Evolutionary conservation across 257 asterid genomes (phyloP), one percentile per base, ranked within the genome.

Genomic region (Solanum pinnatisectum): DNA sequence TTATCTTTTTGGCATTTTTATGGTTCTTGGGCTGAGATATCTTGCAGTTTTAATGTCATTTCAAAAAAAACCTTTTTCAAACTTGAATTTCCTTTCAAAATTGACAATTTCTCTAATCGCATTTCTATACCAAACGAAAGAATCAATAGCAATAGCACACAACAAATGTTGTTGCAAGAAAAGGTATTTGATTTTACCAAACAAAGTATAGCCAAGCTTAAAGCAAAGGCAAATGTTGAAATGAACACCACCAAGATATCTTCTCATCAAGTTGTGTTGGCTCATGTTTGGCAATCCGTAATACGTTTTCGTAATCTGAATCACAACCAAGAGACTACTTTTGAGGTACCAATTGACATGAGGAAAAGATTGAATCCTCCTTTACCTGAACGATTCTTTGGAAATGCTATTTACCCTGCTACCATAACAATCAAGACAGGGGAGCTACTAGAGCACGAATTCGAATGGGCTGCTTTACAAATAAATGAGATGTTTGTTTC

Each of bases 241-340:
- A 88, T 88, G 9, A 78, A 74, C 5, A 71, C 87, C 71, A 88
- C 33, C 2, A 76, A 68, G 9, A 90, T 90, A 25, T 91, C 93
- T 0, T 70, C 94, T 10, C 91, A 93, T 13, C 97, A 93, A 84
- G 93, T 94, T 30, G 35, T 92, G 27, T 44, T 91, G 8, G 95
- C 95, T 10, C 93, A 90, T 37, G 11, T 92, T 13, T 94, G 95
- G 95, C 67, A 87, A 27, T 89, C 94, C 10, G 12, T 91, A 5
- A 74, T 90, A 32, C 90, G 94, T 2, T 89, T 87, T 8, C 92
- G 90, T 59, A 35, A 60, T 3, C 22, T 77, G 15, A 49, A 27
- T 20, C 30, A 37, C 7, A 23, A 70, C 3, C 33, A 39, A 15
- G 88, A 88, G 16, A 76, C 83, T 12, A 8, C 46, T 6, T 13